Percentiles rank a stretch among this genome's conserved stretches.
Evolutionary conservation across 1,139 yeast genomes (phyloP).

Genomic region (Diutina pseudorugosa): DNA sequence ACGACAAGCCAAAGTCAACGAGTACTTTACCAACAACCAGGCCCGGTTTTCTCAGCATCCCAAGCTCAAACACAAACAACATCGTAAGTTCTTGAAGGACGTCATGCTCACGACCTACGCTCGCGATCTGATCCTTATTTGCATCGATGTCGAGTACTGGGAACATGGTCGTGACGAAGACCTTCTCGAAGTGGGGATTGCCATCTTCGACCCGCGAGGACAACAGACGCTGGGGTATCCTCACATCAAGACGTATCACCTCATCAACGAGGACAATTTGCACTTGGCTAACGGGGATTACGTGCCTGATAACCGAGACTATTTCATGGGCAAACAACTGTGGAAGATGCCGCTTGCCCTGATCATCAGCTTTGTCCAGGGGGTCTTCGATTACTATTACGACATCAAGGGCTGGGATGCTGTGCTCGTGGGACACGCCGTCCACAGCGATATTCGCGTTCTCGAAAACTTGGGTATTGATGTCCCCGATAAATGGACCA

Average conservation of each 20-base stretch:
- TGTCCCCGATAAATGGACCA: slow-evolving; percentile 12
- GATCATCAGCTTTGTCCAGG: slow-evolving; percentile 27
- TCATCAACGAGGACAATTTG: slow-evolving; percentile 35
- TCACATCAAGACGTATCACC: slow-evolving; percentile 37
- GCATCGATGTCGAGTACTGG: slow-evolving; percentile 58
- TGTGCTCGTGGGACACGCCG: slow-evolving; percentile 58
- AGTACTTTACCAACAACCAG: not conserved
- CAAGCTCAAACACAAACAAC: slow-evolving; percentile 5
- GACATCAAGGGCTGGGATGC: not conserved
- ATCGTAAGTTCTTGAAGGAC: slow-evolving; percentile 11
- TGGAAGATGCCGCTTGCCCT: slow-evolving; percentile 25
- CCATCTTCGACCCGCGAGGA: slow-evolving; percentile 52
- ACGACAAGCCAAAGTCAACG: not conserved
- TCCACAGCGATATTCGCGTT: slow-evolving; percentile 48
- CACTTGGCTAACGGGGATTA: slow-evolving; percentile 38
- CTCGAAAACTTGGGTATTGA: slow-evolving; percentile 27
- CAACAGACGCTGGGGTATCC: slow-evolving; percentile 23
- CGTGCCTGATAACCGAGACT: slow-evolving; percentile 48
- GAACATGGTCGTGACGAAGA: slow-evolving; percentile 26
- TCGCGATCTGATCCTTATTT: slow-evolving; percentile 28
- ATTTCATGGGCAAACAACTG: slow-evolving; percentile 48
- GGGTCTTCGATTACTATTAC: slow-evolving; percentile 27
- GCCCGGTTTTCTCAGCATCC: not conserved
- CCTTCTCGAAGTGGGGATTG: slow-evolving; percentile 59
- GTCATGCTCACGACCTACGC: slow-evolving; percentile 19